Evolutionary conservation across 768 basidiomycete species (phyloP), one percentile per base, ranked within the genome.

Genomic region (Galerina marginata): DNA sequence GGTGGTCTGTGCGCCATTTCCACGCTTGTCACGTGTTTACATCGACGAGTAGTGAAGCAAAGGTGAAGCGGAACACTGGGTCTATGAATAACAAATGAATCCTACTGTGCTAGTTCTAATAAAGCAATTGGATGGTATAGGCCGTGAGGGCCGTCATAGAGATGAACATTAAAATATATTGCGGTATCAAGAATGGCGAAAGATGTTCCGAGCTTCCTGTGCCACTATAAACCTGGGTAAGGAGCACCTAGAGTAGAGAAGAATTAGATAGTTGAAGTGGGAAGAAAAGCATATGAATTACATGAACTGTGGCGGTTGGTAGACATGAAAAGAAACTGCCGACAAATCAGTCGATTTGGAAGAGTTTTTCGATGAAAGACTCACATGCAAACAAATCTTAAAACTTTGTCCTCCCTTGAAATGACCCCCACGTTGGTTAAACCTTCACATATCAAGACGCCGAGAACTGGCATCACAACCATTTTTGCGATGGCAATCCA

Each of bases 361-460:
- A 11, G 7, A 3, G 43, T 43, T 9, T n/a, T 6, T 48, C 46
- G 44, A 45, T 47, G 10, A 48, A 61, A 36, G 3, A 75, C 88
- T 68, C 57, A 89, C 88, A 90, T 86, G 83, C 86, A 86, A 14
- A 90, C 83, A 55, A 90, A 88, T 61, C 81, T 78, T 16, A 91
- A 67, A 0, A 90, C 85, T 38, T 83, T 83, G 63, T 90, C 82
- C 0, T 84, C 76, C 55, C 66, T 65, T 4, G 78, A 64, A 16
- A 90, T 81, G 6, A 90, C 44, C 1, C 83, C 83, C 0, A 62
- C 70, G 2, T 67, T 70, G 14, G 80, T 81, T n/a, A 91, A 63
- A 4, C 78, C 81, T 56, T 83, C 71, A 10, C 79, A 83, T 1
- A 92, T 80, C 10, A 84, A 67, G 11, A 89, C 83, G 0, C 89